Evolutionary conservation across 2,329 filamentous ascomycete genomes (phyloP), one percentile per base, ranked within the genome.

Genomic region (Metarhizium robertsii): DNA sequence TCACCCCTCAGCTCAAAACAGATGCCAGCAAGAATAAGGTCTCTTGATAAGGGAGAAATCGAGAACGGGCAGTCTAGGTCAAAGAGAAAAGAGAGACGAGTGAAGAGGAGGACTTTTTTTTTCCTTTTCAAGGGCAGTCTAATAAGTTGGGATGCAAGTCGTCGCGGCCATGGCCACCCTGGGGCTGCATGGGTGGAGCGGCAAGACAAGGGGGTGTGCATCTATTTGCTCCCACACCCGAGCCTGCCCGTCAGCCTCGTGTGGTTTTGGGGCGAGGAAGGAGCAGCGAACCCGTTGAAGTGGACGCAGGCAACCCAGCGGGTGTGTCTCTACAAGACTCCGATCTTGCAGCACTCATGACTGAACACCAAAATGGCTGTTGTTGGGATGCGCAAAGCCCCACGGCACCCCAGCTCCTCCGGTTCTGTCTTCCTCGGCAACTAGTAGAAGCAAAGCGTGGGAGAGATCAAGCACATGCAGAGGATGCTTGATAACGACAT

Each of bases 321-420:
- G 53, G 49, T 20, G 53, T 55, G 53, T 4, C 16, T n/a, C 16
- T 53, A 46, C 40, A 25, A 48, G 47, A 13, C 46, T 30, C 49
- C 11, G 42, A 43, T 52, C 43, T 52, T 16, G 43, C 43, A 46
- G 43, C 8, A 46, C 14, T 43, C 6, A 13, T 36, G 3, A 43
- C n/a, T 43, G 40, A 6, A n/a, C 11, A 18, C 40, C 40, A 43
- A 46, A 48, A 51, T 36, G 38, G 11, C 5, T 16, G 38, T 56
- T 56, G 55, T 56, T 56, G 55, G 53, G 55, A 50, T 42, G 51
- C 55, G 48, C 46, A 51, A 40, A 29, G 55, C 38, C 50, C 51
- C 38, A 50, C 51, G 20, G 18, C 45, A 8, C 32, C 29, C 18
- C 40, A 32, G 14, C 32, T 32, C 32, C 18, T 20, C 7, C 34